These are phyloP conservation scores for Raffaelea ambrosiae DNA, from an alignment of 2,329 filamentous ascomycete genomes.

Conservation along the genomic window DNA sequence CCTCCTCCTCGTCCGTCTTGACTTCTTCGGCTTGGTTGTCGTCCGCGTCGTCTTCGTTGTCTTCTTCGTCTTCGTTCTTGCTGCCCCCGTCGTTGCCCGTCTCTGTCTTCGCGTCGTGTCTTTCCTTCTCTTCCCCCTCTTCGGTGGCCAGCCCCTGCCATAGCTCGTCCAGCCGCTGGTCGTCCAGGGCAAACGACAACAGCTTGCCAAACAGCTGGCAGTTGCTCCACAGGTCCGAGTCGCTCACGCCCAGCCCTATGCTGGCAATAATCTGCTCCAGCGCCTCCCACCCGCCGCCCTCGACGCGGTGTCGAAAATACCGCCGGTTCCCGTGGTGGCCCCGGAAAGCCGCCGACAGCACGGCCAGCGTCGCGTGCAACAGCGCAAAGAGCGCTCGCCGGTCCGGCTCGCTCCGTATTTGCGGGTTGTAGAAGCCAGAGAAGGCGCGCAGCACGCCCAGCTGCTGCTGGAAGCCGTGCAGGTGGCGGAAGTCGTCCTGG, in stretches of 20 bases:
- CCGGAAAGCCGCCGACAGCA: conserved; percentile 66
- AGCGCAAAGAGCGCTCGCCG: conserved; percentile 59
- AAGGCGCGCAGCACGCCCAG: conserved; percentile 62
- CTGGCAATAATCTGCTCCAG: conserved; percentile 65
- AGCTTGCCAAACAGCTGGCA: conserved; percentile 75
- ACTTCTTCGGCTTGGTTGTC: not conserved
- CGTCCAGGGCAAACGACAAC: conserved; percentile 70
- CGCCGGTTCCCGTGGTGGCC: conserved; percentile 78
- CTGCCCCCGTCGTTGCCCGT: not conserved
- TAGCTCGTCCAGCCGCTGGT: conserved; percentile 63
- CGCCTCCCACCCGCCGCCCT: conserved; percentile 69
- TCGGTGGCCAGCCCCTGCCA: conserved; percentile 43
- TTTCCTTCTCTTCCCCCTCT: not conserved
- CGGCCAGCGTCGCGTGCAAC: conserved; percentile 61
- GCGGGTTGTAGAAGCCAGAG: conserved; percentile 68
- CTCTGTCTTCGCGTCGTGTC: not conserved
- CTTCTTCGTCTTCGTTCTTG: not conserved
- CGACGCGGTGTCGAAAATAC: conserved; percentile 72
- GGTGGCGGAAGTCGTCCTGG: conserved; percentile 77
- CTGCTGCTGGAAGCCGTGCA: conserved; percentile 68
- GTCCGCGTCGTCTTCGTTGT: not conserved
- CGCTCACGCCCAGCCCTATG: conserved; percentile 55
- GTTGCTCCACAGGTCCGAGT: conserved; percentile 59
- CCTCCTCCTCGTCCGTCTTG: not conserved
- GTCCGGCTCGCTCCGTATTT: conserved; percentile 50